Evolutionary conservation across 2,329 filamentous ascomycete genomes (phyloP).

Genomic region (Colletotrichum magnum): DNA sequence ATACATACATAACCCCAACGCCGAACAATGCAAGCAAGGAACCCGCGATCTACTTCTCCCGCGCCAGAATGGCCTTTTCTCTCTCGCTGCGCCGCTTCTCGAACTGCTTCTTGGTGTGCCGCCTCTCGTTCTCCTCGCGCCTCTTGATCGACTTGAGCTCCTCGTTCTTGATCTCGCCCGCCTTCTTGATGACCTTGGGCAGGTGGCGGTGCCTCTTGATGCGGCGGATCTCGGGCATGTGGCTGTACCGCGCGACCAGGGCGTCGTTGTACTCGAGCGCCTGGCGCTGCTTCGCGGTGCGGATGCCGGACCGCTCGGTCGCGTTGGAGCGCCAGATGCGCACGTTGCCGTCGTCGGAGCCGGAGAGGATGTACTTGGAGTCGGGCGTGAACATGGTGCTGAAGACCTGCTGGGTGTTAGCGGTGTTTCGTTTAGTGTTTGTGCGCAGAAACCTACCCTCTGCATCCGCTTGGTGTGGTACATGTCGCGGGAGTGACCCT

Average conservation of each 20-base stretch:
- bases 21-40: slow-evolving; percentile 41
- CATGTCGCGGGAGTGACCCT: slow-evolving; percentile 89
- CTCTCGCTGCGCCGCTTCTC: slow-evolving; percentile 82
- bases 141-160: slow-evolving; percentile 91
- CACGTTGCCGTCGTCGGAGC: slow-evolving; percentile 92
- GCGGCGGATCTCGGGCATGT: slow-evolving; percentile 95
- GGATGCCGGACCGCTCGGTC: slow-evolving; percentile 85
- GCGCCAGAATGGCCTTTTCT: slow-evolving; percentile 90
- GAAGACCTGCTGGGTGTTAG: slow-evolving; percentile 66
- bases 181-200: slow-evolving; percentile 95
- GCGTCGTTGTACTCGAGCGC: slow-evolving; percentile 94
- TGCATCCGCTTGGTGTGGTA: slow-evolving; percentile 99
- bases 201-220: slow-evolving; percentile 94
- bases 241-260: slow-evolving; percentile 84
- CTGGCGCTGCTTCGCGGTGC: slow-evolving; percentile 86
- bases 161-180: slow-evolving; percentile 91
- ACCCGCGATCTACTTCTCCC: slow-evolving; percentile 63
- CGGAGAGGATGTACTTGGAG: slow-evolving; percentile 88
- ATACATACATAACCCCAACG: slow-evolving; percentile 36
- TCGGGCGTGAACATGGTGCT: slow-evolving; percentile 89
- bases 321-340: slow-evolving; percentile 91
- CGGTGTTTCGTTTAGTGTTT: not conserved
- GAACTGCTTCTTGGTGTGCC: slow-evolving; percentile 88
- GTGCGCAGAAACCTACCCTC: slow-evolving; percentile 63
- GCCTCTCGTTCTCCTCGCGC: slow-evolving; percentile 93